Base-by-base conservation (phyloP, 2,329 filamentous ascomycete genomes). In the Penicillium sp. region DNA sequence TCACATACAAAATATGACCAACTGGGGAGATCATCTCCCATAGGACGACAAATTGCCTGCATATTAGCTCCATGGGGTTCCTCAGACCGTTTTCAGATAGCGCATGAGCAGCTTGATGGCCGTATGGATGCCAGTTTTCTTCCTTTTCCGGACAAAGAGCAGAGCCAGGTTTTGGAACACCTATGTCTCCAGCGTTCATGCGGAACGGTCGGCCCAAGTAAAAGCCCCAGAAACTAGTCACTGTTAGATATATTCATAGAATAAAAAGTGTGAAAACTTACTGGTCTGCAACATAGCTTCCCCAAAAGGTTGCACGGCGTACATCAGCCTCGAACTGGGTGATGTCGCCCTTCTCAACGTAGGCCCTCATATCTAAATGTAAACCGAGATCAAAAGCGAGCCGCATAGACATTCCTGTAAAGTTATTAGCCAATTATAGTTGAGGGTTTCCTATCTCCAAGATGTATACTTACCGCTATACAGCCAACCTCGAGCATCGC, bases 401-500 rank as follows among this genome's bases (percentile, higher is more conserved):
- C 41, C 76, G 67, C 69, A 77, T 77, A 1, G 76, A 75, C 76
- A 78, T 78, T 17, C 74, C 74, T 74, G 16, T 12, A 16, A 14
- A 31, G 2, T 0, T 8, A 35, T 35, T n/a, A 58, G 40, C 1
- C 16, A 14, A 41, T 25, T 3, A 56, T 25, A 37, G 2, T 40
- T 5, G n/a, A 17, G 25, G 0, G 5, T 14, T 26, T 11, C 43
- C 11, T 5, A 12, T n/a, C 1, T 40, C n/a, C 7, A n/a, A 43
- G 10, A 19, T 6, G n/a, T 14, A 14, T 45, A 56, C 68, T 49
- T 65, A 75, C 77, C 76, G 41, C 76, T 77, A 52, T 78, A 80
- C 2, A 80, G 61, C 78, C 77, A 80, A 17, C 76, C 77, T 5
- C 78, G 71, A 16, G 77, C 73, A 55, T 78, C 77, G 11, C 77